Conservation (phyloP, 305 asterid species). For the Caryopteris hybrid region DNA sequence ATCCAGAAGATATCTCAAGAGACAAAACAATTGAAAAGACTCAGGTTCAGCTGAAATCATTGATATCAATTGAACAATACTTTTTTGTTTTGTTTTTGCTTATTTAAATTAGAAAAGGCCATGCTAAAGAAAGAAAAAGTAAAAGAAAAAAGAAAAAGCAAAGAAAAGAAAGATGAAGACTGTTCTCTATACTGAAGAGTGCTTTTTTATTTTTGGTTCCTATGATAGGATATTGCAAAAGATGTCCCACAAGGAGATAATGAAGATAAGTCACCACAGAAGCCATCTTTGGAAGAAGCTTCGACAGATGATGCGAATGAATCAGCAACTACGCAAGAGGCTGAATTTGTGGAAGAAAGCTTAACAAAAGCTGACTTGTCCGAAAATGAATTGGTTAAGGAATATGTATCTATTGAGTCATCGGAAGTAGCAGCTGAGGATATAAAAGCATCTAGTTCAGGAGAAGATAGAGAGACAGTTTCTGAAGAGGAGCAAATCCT, state of each 20-base stretch:
- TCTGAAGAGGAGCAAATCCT: slow-evolving; percentile 16
- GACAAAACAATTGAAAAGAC: slow-evolving; percentile 13
- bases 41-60: slow-evolving; percentile 15
- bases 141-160: too few species aligned
- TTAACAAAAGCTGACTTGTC: neutral
- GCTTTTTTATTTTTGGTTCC: neutral
- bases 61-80: neutral
- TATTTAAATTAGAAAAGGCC: neutral
- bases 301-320: neutral
- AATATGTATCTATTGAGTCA: slow-evolving; percentile 8
- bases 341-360: slow-evolving; percentile 1
- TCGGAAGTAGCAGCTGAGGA: slow-evolving; percentile 18
- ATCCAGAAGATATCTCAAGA: slow-evolving; percentile 21
- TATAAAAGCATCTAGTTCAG: slow-evolving; percentile 11
- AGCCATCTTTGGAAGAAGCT: slow-evolving; percentile 10
- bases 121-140: neutral
- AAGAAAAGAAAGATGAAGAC: neutral
- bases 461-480: slow-evolving; percentile 21
- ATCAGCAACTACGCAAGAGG: slow-evolving; percentile 1
- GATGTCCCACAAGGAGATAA: neutral
- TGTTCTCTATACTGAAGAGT: neutral
- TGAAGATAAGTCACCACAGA: slow-evolving; percentile 8
- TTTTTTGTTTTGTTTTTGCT: neutral
- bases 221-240: slow-evolving; percentile 18
- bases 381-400: slow-evolving; percentile 4